Base-by-base conservation (phyloP, 768 basidiomycete genomes). In the Scleroderma citrinum region DNA sequence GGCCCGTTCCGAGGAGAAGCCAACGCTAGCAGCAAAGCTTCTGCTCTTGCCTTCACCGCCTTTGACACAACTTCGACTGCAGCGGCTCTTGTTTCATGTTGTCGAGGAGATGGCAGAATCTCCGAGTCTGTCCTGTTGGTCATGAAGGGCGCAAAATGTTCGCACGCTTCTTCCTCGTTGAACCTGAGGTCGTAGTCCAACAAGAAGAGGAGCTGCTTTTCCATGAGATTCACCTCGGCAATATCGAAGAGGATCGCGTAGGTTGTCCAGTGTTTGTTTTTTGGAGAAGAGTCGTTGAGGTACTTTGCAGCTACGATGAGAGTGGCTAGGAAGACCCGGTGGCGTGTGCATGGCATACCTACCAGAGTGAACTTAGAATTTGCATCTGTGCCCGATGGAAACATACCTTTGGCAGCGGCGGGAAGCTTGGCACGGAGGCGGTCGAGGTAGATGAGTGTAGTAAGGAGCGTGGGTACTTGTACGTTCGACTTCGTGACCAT, bases 291-390 rank as follows among this genome's bases (percentile, higher is more conserved):
- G 68, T 94, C 92, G 68, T 99, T 96, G 62, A 97, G 82, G 68
- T 97, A 97, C 71, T 99, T 99, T 54, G 92, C 87, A 20, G 95
- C 84, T 36, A 92, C 87, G 68, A 99, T 97, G 58, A 99, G 85
- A 1, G 89, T 85, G 20, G 95, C 95, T 57, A 99, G 79, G 70
- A 99, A 97, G 46, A 99, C 86, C 42, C 95, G 85, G 63, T 98
- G 95, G 31, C 92, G 81, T 19, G 95, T 95, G 67, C 92, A 96
- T 20, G 87, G 80, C 74, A 92, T 83, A 42, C 92, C 76, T 75
- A 51, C 37, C 5, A 21, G 50, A 39, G 38, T 31, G 46, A 44
- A 12, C 36, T 52, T 44, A 65, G 49, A 49, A 16, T 8, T 14
- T 16, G 52, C 40, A 35, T 32, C 44, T 3, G 47, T 50, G 1